These are phyloP conservation scores for Mariannaea elegans DNA, from an alignment of 2,329 filamentous ascomycete species.

Conservation along the genomic window DNA sequence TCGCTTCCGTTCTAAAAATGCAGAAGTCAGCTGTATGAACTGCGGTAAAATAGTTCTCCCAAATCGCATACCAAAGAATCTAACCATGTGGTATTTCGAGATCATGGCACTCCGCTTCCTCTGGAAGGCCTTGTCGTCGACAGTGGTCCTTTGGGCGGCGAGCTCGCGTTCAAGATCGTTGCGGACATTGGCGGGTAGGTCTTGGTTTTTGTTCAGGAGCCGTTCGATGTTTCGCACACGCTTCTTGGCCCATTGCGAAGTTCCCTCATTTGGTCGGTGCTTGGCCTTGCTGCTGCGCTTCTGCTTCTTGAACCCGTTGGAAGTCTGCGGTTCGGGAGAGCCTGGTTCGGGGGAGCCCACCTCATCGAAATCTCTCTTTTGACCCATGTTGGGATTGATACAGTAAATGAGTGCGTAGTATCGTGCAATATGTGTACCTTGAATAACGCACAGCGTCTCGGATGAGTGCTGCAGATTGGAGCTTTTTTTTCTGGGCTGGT, in stretches of 20 bases:
- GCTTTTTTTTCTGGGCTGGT: conserved; percentile 10
- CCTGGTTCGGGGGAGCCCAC: conserved; percentile 40
- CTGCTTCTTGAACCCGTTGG: conserved; percentile 42
- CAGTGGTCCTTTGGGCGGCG: conserved; percentile 70
- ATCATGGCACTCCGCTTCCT: conserved; percentile 76
- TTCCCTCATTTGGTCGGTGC: conserved; percentile 55
- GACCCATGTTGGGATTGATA: conserved; percentile 36
- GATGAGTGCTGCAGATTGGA: not conserved
- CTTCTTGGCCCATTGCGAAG: conserved; percentile 73
- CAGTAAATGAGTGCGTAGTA: not conserved
- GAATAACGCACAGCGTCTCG: not conserved
- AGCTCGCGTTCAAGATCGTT: conserved; percentile 78
- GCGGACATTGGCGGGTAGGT: conserved; percentile 73
- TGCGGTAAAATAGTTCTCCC: not conserved
- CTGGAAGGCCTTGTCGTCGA: conserved; percentile 66
- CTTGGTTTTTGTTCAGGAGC: conserved; percentile 66
- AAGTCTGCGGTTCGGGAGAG: conserved; percentile 26
- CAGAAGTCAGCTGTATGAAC: conserved; percentile 19
- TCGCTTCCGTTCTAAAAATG: conserved; percentile 73
- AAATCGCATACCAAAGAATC: conserved; percentile 76
- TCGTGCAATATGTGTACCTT: not conserved
- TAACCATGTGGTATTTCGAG: conserved; percentile 81
- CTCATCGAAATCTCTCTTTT: conserved; percentile 45
- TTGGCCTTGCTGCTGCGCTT: conserved; percentile 48
- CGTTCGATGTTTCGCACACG: conserved; percentile 75